A percentile compares a stretch with the other conserved stretches of the same genome.
These are phyloP conservation scores for Amoebophrya sp. DNA, from an alignment of 169 alveolate species.

Conservation along the genomic window DNA sequence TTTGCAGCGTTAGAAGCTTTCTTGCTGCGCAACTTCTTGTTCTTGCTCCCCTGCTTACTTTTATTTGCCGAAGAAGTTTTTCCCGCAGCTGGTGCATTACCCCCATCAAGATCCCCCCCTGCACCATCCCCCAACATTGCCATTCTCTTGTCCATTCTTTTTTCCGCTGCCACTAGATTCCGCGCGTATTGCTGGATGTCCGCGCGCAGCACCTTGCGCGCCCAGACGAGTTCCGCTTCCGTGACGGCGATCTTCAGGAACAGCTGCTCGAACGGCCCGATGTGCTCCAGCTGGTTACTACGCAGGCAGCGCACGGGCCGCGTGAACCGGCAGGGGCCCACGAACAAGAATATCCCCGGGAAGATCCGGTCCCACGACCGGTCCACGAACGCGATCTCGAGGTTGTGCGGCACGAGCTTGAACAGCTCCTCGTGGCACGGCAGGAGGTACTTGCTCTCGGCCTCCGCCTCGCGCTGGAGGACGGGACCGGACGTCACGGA, in stretches of 20 bases:
- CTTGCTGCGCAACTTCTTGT: too few species aligned
- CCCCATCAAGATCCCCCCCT: neutral
- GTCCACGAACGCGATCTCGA: conserved; percentile 11
- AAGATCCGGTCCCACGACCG: conserved; percentile 25
- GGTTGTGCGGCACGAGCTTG: neutral
- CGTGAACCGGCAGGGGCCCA: conserved; percentile 90
- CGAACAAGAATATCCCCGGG: conserved; percentile 81
- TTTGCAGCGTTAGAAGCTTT: neutral
- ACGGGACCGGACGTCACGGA: neutral
- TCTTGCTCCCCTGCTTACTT: too few species aligned
- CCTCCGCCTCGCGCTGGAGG: neutral
- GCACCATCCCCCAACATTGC: too few species aligned
- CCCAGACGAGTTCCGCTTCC: conserved; percentile 18
- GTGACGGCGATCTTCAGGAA: conserved; percentile 34
- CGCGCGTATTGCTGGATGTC: neutral
- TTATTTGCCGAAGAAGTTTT: too few species aligned
- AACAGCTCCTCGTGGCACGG: neutral
- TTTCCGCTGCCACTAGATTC: neutral
- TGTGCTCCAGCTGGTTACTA: conserved; percentile 68
- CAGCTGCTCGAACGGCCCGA: conserved; percentile 91
- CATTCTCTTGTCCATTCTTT: neutral
- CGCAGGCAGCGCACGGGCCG: conserved; percentile 77
- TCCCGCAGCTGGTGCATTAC: too few species aligned
- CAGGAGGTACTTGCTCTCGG: neutral
- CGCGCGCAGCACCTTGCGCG: neutral